Conservation (phyloP, 352 stramenopile species). For the Thraustochytrium striatum region DNA sequence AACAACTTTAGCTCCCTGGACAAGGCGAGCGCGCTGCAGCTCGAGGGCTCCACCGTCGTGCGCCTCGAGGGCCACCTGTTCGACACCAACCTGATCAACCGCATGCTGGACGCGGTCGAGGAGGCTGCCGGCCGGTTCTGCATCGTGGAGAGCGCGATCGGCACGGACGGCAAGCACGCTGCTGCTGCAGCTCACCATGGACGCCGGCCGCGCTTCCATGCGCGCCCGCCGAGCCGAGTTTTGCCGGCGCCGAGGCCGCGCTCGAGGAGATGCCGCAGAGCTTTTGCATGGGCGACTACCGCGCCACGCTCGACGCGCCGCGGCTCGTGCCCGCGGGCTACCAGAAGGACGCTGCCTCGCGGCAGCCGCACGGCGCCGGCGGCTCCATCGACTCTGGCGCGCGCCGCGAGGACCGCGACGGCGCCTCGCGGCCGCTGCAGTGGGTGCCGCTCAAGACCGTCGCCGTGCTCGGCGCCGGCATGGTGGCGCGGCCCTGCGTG, state of each 20-base stretch:
- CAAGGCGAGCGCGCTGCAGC: slow-evolving; percentile 49
- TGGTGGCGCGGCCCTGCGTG: slow-evolving; percentile 18
- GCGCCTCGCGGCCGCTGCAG: background rate
- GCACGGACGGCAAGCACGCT: slow-evolving; percentile 60
- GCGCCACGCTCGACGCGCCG: background rate
- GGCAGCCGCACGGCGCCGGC: background rate
- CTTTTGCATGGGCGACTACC: slow-evolving; percentile 30
- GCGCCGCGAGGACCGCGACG: background rate
- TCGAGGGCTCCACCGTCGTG: slow-evolving; percentile 71
- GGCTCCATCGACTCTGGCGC: background rate
- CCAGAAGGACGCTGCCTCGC: background rate
- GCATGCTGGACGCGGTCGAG: slow-evolving; percentile 88
- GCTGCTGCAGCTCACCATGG: slow-evolving; percentile 73
- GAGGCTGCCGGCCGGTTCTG: slow-evolving; percentile 69
- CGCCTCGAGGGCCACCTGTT: slow-evolving; percentile 87
- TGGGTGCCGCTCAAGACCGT: background rate
- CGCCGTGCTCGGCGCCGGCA: slow-evolving; percentile 26
- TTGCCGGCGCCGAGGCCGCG: background rate
- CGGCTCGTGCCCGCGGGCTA: background rate
- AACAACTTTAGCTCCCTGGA: slow-evolving; percentile 5
- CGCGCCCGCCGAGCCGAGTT: background rate
- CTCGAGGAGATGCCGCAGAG: slow-evolving; percentile 3
- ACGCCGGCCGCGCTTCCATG: slow-evolving; percentile 64
- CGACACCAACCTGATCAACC: slow-evolving; percentile 91
- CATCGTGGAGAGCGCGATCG: slow-evolving; percentile 82